Evolutionary conservation across 345 rosid species (phyloP), one percentile per base, ranked within the genome.

Genomic region (Zanthoxylum bungeanum): DNA sequence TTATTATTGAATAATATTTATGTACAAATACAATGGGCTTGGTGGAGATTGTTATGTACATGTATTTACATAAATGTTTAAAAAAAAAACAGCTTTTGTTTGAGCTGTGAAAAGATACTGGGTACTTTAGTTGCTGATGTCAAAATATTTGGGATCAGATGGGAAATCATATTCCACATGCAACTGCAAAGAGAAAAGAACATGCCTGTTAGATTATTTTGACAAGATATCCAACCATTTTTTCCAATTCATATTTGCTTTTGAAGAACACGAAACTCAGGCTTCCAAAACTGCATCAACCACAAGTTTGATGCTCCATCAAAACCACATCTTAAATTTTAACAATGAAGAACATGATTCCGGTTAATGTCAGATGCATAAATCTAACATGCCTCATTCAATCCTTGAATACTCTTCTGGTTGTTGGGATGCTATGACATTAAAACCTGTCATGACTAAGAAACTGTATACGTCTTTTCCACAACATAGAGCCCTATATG

Each of bases 91-190:
- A 49, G 31, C 63, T 4, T 55, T 46, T 8, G 21, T 55, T 46
- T 8, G 21, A 36, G 66, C 33, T 37, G 40, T 37, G 33, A 42
- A 25, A 30, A 50, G n/a, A 58, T n/a, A 28, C 60, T 31, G 65
- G 47, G 69, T 47, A 60, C 49, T 72, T 81, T 80, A 83, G 83
- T 73, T 79, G 81, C 82, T 44, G 75, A 85, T 76, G 81, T 81
- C 70, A 52, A 85, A 87, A 70, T 87, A 85, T 76, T 83, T 85
- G 0, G 89, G 89, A 76, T 83, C 76, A 4, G 82, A 77, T 0
- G 89, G 89, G 57, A 77, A 85, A 74, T 85, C 87, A 71, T 85
- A 87, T 47, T 81, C 87, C 73, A 80, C 82, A 60, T 78, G 80
- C 69, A 83, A 58, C 89, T 87, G 88, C 81, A 66, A 74, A 52